Conservation (phyloP, 768 basidiomycete species). For the Leccinum rimulosum region DNA sequence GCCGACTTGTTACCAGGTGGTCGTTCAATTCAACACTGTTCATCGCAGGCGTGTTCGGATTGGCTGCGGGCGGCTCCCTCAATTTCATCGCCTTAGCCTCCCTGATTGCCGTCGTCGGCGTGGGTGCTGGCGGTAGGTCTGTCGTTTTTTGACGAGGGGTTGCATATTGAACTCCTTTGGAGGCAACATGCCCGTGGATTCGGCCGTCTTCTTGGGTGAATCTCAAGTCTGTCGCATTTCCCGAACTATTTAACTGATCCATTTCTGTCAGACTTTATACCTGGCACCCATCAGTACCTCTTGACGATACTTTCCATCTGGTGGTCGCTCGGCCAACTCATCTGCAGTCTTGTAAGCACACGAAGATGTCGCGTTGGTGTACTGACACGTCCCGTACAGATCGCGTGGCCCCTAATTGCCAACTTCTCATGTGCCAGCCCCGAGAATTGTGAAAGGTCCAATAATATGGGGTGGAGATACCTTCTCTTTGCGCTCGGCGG, state of each 20-base stretch:
- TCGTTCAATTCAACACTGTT: constrained; percentile 56
- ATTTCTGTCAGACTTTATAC: constrained; percentile 44
- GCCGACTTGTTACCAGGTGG: constrained; percentile 31
- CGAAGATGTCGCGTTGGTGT: background rate
- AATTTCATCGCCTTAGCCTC: constrained; percentile 49
- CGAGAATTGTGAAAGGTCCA: constrained; percentile 35
- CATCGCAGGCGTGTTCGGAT: constrained; percentile 51
- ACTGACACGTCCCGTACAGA: constrained; percentile 24
- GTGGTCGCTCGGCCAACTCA: constrained; percentile 57
- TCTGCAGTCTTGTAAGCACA: constrained; percentile 42
- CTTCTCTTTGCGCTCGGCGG: constrained; percentile 53
- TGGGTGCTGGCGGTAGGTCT: constrained; percentile 46
- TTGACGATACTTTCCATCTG: constrained; percentile 56
- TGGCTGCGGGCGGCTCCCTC: constrained; percentile 46
- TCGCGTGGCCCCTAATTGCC: constrained; percentile 60
- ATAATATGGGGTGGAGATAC: constrained; percentile 69
- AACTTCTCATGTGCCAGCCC: constrained; percentile 48
- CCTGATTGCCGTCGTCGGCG: constrained; percentile 42
- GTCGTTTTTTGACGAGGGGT: background rate
- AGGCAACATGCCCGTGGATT: constrained; percentile 57
- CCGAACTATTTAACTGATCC: background rate
- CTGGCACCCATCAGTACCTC: constrained; percentile 55
- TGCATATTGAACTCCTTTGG: background rate
- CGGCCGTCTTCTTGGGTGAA: constrained; percentile 49
- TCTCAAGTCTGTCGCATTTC: background rate